Evolutionary conservation across 352 stramenopile genomes (phyloP), one percentile per base, ranked within the genome.

Genomic region (Blastocystis sp.): DNA sequence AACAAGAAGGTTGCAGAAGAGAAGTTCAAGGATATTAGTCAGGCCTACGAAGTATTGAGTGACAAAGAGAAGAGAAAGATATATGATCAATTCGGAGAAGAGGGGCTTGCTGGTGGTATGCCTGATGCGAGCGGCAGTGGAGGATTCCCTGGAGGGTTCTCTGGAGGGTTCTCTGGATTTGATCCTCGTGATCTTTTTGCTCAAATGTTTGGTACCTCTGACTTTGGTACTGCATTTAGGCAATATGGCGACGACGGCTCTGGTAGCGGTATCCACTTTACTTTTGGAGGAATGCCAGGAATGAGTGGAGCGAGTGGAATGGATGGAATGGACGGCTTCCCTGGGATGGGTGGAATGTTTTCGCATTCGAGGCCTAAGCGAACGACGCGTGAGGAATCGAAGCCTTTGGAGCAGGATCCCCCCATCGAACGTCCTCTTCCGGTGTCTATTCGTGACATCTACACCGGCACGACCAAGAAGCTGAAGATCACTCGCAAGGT

Each of bases 81-180:
- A 47, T 98, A 96, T 87, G 95, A 98, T 90, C 93, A 96, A 70
- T 98, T 95, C 75, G 95, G 95, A 18, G 95, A 97, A 90, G 94
- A 96, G 87, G 95, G 94, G 2, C 91, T 97, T 24, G 95, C 96
- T 87, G 93, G 92, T 8, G 91, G 91, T 13, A 26, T 90, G 56
- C 90, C 87, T 0, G 39, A 8, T 2, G 13, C 39, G 7, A 41
- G 37, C n/a, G 70, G 70, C 62, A 53, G 47, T 59, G 78, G 59
- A 41, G 69, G 69, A 26, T 39, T 30, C 24, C 30, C 50, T 45
- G 64, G 62, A 37, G 30, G 70, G 55, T 37, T 47, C 18, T 24
- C 18, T n/a, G 39, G 88, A 43, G 24, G 20, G 66, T 91, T 76
- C 26, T 82, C 45, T 82, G 70, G 70, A 26, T 70, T 88, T 34